Evolutionary conservation across 2,329 filamentous ascomycete genomes (phyloP).

Genomic region (Diaporthe amygdali): DNA sequence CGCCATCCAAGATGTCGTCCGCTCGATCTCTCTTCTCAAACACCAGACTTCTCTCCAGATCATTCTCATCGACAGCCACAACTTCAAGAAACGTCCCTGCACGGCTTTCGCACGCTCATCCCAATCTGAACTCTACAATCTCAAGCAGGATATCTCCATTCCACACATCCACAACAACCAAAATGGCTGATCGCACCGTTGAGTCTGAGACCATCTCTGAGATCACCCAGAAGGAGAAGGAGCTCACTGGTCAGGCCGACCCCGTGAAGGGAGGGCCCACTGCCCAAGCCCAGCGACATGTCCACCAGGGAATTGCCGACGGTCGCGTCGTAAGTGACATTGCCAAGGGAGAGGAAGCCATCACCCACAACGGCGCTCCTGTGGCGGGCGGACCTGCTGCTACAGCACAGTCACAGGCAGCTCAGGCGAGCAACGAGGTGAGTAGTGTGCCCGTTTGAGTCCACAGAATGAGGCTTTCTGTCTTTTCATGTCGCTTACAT

Average conservation of each 20-base stretch:
- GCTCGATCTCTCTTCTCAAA: background rate
- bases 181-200: conserved; percentile 27
- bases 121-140: background rate
- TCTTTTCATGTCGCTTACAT: background rate
- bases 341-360: conserved; percentile 42
- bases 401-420: conserved; percentile 36
- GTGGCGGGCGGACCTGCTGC: conserved; percentile 41
- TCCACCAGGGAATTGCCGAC: conserved; percentile 33
- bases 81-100: background rate
- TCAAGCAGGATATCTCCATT: background rate
- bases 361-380: conserved; percentile 37
- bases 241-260: conserved; percentile 39
- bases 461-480: background rate
- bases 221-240: conserved; percentile 45
- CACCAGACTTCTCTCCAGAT: background rate
- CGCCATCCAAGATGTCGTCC: background rate
- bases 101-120: background rate
- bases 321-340: conserved; percentile 42
- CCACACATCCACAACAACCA: conserved; percentile 16
- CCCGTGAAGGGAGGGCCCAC: conserved; percentile 44
- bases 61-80: background rate
- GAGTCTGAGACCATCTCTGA: conserved; percentile 40
- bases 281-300: conserved; percentile 44
- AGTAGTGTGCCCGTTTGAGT: background rate
- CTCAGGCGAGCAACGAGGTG: background rate